Base-by-base conservation (phyloP, 2,329 filamentous ascomycete species). In the Xylariaceae sp. region DNA sequence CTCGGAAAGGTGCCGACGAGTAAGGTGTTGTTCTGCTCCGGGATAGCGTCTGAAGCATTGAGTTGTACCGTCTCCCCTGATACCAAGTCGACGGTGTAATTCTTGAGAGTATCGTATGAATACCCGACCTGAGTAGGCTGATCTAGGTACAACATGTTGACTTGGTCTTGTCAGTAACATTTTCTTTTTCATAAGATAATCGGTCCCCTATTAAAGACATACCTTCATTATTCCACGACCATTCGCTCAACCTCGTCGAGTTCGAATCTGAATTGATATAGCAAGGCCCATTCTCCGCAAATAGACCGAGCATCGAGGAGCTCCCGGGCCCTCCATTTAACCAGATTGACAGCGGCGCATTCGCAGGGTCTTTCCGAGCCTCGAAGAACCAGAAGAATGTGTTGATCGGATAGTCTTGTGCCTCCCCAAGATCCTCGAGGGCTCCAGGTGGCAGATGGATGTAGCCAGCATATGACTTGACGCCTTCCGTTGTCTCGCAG, bases 391-490 rank as follows among this genome's bases (percentile, higher is more conserved):
- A 68, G 53, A 68, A 68, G 54, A 67, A 66, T 0, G 80, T 82
- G 48, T 66, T 75, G 44, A 74, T 73, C 15, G 71, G 63, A 51
- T 75, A 76, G 42, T 64, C 58, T 30, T 68, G 65, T 11, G 49
- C 66, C 75, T 52, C 83, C 55, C 82, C 81, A 14, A 63, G 48
- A 42, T 66, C 66, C 19, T 71, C 68, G 6, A 66, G 58, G 1
- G 61, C 53, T 2, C 62, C 61, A 1, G 80, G 60, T 1, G 78
- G 76, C 33, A 85, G 63, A 47, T 73, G 71, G 33, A 85, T 75
- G 68, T 84, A 83, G 52, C 82, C 82, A 3, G 78, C 71, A 59
- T 80, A 85, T 70, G 64, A 82, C 81, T 65, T 84, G 75, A 67
- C 80, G 72, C 66, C 84, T 75, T 22, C 72, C 68, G 47, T 72